Conservation (phyloP, 345 rosid genomes). For the Eucalyptus microcorys region DNA sequence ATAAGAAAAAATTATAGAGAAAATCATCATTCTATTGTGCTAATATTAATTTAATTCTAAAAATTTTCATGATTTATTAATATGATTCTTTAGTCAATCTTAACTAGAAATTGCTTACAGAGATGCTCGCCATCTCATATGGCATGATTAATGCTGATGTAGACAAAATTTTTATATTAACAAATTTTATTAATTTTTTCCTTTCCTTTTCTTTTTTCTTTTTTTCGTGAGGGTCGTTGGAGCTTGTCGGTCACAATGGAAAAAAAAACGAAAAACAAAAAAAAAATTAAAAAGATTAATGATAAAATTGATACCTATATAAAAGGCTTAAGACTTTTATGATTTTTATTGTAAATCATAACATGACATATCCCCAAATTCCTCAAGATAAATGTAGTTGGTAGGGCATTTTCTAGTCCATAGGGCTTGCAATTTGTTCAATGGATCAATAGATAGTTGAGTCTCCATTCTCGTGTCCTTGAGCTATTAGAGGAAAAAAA, state of each 20-base stretch:
- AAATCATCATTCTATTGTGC: rapidly evolving
- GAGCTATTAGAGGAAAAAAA: neutral
- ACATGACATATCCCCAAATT: neutral
- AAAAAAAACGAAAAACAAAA: neutral
- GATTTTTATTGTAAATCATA: neutral
- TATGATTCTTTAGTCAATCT: neutral
- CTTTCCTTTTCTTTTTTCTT: neutral
- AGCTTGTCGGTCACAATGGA: neutral
- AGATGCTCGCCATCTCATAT: rapidly evolving
- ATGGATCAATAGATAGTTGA: neutral
- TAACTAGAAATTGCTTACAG: rapidly evolving
- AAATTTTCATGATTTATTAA: neutral
- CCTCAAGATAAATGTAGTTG: neutral
- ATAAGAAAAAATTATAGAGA: neutral
- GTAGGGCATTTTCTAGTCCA: neutral
- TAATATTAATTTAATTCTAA: neutral
- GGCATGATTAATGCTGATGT: rapidly evolving
- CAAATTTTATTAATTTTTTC: neutral
- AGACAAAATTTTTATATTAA: no score
- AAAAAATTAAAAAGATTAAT: neutral
- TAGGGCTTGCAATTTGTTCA: neutral
- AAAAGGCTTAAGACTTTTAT: neutral
- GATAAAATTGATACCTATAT: neutral
- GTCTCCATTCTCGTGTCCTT: neutral
- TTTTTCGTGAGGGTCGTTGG: neutral